These are phyloP conservation scores for Platismatia glauca DNA, from an alignment of 495 filamentous ascomycete genomes.

Conservation along the genomic window DNA sequence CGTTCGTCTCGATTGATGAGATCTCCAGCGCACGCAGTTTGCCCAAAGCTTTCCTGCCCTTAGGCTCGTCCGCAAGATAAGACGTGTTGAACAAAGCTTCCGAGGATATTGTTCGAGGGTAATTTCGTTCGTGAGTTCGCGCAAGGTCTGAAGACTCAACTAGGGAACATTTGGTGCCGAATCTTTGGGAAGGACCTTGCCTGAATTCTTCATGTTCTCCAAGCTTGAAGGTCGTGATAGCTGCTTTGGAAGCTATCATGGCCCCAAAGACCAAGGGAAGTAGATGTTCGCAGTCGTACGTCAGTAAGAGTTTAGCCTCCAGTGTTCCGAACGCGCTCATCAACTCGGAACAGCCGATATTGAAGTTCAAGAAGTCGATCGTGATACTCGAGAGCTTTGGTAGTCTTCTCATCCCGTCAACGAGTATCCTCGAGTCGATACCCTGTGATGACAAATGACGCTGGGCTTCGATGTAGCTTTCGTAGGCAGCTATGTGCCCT, in stretches of 20 bases:
- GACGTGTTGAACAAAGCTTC: neutral
- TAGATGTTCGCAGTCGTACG: neutral
- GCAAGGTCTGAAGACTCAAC: neutral
- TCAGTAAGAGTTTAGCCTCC: neutral
- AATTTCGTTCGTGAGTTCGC: neutral
- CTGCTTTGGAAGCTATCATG: constrained; percentile 1
- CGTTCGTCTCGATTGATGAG: neutral
- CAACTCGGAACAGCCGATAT: neutral
- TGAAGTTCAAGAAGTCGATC: neutral
- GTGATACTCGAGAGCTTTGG: neutral
- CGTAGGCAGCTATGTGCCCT: constrained; percentile 2
- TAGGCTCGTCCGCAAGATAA: neutral
- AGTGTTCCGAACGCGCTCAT: neutral
- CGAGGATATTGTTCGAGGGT: neutral
- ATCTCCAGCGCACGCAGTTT: neutral
- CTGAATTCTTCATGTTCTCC: neutral
- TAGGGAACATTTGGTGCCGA: neutral
- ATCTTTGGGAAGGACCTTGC: neutral
- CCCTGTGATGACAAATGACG: neutral
- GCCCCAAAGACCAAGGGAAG: constrained; percentile 6
- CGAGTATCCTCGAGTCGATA: neutral
- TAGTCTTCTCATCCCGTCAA: constrained; percentile 2
- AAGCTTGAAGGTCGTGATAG: neutral
- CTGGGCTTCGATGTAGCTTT: neutral
- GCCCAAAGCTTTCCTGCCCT: neutral